Percentiles rank a stretch among this genome's conserved stretches.
Conservation (phyloP, 768 basidiomycete species). For the Suillus cothurnatus region DNA sequence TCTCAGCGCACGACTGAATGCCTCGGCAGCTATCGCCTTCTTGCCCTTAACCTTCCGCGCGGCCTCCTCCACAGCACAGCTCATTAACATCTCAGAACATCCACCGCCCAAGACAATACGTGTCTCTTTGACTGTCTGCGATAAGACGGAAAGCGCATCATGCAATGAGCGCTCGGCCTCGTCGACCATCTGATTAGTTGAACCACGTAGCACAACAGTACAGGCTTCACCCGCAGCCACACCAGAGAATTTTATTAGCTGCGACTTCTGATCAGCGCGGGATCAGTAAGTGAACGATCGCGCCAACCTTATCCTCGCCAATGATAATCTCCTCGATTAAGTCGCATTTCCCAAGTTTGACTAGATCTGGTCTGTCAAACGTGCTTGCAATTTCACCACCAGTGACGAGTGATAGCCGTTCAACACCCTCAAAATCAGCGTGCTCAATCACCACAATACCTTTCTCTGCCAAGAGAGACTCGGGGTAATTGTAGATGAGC, state of each 20-base stretch:
- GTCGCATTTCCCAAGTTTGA: conserved; percentile 92
- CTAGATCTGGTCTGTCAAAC: conserved; percentile 89
- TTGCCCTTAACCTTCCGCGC: conserved; percentile 87
- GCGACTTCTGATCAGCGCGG: conserved; percentile 9
- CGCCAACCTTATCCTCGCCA: conserved; percentile 92
- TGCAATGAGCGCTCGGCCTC: conserved; percentile 98
- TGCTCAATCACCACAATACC: conserved; percentile 98
- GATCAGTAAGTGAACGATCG: background rate
- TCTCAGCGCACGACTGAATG: conserved; percentile 84
- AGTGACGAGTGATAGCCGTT: conserved; percentile 92
- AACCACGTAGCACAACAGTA: conserved; percentile 96
- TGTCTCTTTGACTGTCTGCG: conserved; percentile 97
- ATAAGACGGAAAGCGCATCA: conserved; percentile 95
- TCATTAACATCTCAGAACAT: conserved; percentile 98
- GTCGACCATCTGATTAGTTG: conserved; percentile 98
- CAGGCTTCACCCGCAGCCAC: conserved; percentile 98
- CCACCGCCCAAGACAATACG: conserved; percentile 94
- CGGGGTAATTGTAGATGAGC: conserved; percentile 99
- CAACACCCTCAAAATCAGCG: conserved; percentile 98
- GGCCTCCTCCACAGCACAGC: conserved; percentile 88
- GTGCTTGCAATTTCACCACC: conserved; percentile 98
- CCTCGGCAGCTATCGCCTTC: conserved; percentile 93
- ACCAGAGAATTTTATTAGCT: conserved; percentile 99
- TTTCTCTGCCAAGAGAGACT: conserved; percentile 90
- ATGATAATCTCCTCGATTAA: conserved; percentile 99